Evolutionary conservation across 179 eudicot species (phyloP).

Genomic region (Carnegiea gigantea): DNA sequence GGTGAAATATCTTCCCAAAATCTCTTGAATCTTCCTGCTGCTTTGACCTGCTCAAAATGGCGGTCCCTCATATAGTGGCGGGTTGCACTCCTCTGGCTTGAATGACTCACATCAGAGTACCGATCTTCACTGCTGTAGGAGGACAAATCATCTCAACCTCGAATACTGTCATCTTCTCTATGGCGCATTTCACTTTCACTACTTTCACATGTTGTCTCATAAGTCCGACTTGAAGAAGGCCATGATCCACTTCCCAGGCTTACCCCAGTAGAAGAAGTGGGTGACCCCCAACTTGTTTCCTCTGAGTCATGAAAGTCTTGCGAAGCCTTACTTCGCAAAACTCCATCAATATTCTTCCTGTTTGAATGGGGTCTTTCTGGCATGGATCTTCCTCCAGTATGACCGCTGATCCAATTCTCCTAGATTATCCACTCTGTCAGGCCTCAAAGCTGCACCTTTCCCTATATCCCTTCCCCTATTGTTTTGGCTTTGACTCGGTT

Average conservation of each 20-base stretch:
- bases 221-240: slow-evolving; percentile 39
- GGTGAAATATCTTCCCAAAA: slow-evolving; percentile 65
- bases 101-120: slow-evolving; percentile 29
- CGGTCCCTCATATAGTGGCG: slow-evolving; percentile 18
- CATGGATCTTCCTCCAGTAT: neutral
- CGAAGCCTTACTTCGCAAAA: slow-evolving; percentile 13
- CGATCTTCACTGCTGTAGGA: slow-evolving; percentile 19
- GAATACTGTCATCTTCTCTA: slow-evolving; percentile 13
- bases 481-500: slow-evolving; percentile 13
- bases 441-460: slow-evolving; percentile 19
- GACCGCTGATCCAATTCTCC: slow-evolving; percentile 9
- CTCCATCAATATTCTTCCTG: slow-evolving; percentile 13
- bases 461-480: slow-evolving; percentile 2
- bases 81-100: slow-evolving; percentile 24
- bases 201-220: slow-evolving; percentile 31
- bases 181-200: slow-evolving; percentile 17
- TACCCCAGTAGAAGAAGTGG: slow-evolving; percentile 38
- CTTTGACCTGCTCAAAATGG: slow-evolving; percentile 22
- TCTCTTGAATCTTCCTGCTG: slow-evolving; percentile 44
- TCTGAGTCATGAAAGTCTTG: slow-evolving; percentile 29
- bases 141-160: slow-evolving; percentile 26
- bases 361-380: slow-evolving; percentile 14
- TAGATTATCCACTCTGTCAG: slow-evolving; percentile 10
- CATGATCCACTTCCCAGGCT: slow-evolving; percentile 37
- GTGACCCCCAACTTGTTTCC: slow-evolving; percentile 35